phyloP scores from a whole-genome alignment of 2,329 filamentous ascomycete genomes.

The Ophiostoma perfectum region DNA sequence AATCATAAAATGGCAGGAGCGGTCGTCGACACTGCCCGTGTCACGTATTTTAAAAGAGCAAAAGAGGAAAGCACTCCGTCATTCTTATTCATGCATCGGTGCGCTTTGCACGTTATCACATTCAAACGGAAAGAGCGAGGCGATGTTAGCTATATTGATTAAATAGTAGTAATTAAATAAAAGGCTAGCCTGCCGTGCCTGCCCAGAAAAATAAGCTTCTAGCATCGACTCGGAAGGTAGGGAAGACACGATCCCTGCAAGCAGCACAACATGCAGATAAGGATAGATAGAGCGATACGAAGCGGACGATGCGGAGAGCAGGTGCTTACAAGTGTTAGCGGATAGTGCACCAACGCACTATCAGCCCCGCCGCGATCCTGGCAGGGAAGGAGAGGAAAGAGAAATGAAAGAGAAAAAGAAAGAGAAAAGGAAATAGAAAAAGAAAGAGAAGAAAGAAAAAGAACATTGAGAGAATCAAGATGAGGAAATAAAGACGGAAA shows the following conservation, averaged over 20 bases:
- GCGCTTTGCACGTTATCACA: too few species aligned
- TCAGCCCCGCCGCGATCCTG: not conserved
- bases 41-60: too few species aligned
- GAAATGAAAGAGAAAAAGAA: too few species aligned
- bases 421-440: not conserved
- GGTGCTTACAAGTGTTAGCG: not conserved
- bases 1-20: too few species aligned
- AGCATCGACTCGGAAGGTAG: constrained; percentile 8
- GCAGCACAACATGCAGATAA: not conserved
- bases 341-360: not conserved
- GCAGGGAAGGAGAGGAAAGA: too few species aligned
- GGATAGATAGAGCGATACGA: not conserved
- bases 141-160: not conserved
- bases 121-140: not conserved
- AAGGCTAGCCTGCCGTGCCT: not conserved
- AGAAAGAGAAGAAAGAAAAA: not conserved
- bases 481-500: not conserved
- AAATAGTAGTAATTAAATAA: not conserved
- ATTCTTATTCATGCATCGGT: too few species aligned
- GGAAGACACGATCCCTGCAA: not conserved
- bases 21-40: too few species aligned
- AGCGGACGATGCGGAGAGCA: too few species aligned
- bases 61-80: too few species aligned
- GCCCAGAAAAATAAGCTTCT: constrained; percentile 10
- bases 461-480: not conserved